These are phyloP conservation scores for Caloboletus inedulis DNA, from an alignment of 1,284 basidiomycete species.

Conservation along the genomic window DNA sequence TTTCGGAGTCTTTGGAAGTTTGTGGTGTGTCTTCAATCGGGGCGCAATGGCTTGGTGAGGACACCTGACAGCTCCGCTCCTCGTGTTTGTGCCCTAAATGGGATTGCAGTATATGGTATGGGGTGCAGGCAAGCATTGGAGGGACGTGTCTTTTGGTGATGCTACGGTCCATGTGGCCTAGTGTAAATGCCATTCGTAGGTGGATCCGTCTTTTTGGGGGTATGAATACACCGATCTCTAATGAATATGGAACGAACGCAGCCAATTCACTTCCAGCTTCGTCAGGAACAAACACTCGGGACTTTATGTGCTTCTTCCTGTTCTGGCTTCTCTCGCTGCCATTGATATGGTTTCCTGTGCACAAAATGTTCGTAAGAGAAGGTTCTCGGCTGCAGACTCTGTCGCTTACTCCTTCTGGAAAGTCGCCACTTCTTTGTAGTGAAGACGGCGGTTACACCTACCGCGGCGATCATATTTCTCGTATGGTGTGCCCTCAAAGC, in stretches of 20 bases:
- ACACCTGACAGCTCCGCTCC: slow-evolving; percentile 21
- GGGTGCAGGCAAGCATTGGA: slow-evolving; percentile 79
- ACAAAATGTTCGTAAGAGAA: slow-evolving; percentile 59
- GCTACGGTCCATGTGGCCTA: slow-evolving; percentile 71
- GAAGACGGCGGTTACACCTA: slow-evolving; percentile 72
- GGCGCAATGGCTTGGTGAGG: slow-evolving; percentile 73
- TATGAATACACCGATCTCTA: neutral
- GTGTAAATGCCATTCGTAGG: slow-evolving; percentile 65
- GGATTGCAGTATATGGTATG: slow-evolving; percentile 64
- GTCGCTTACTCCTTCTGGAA: slow-evolving; percentile 19
- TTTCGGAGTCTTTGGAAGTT: slow-evolving; percentile 79
- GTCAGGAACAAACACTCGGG: slow-evolving; percentile 65
- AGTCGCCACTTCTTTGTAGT: slow-evolving; percentile 79
- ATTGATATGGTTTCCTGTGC: slow-evolving; percentile 77
- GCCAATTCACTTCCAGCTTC: slow-evolving; percentile 53
- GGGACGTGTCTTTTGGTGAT: slow-evolving; percentile 74
- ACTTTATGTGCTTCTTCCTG: slow-evolving; percentile 82
- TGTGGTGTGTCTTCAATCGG: slow-evolving; percentile 83
- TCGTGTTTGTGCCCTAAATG: slow-evolving; percentile 19
- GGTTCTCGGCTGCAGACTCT: slow-evolving; percentile 10
- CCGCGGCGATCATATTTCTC: slow-evolving; percentile 76
- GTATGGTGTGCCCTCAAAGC: slow-evolving; percentile 80
- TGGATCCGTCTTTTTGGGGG: slow-evolving; percentile 9
- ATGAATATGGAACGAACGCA: slow-evolving; percentile 14
- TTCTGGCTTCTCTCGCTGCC: slow-evolving; percentile 83